phyloP scores from a whole-genome alignment of 148 eudicot genomes.

The Silene conica region DNA sequence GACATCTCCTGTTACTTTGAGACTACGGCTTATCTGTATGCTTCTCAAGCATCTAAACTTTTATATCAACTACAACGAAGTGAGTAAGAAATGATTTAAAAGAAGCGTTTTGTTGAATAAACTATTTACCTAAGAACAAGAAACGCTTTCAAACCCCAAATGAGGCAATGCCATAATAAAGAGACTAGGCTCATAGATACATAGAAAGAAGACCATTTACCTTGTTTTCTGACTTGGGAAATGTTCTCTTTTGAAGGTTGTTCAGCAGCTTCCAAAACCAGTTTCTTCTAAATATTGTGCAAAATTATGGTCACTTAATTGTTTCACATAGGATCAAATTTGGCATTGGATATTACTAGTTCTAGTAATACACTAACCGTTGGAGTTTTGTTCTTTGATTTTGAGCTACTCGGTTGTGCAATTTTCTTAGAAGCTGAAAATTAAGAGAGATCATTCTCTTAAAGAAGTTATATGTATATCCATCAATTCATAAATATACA shows the following conservation, averaged over 20 bases:
- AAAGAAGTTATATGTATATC: constrained; percentile 14
- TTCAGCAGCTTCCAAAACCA: constrained; percentile 32
- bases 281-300: constrained; percentile 15
- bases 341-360: neutral
- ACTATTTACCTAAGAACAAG: neutral
- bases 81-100: neutral
- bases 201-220: constrained; percentile 11
- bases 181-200: neutral
- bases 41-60: neutral
- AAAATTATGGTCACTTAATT: neutral
- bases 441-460: constrained; percentile 7
- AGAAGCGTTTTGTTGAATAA: neutral
- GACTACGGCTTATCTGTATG: neutral
- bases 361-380: constrained; percentile 21
- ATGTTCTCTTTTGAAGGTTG: constrained; percentile 14
- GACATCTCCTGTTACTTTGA: neutral
- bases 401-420: constrained; percentile 24
- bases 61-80: neutral
- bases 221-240: constrained; percentile 14
- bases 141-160: neutral
- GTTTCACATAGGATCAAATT: neutral
- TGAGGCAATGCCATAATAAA: neutral
- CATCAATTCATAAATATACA: constrained; percentile 9
- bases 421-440: constrained; percentile 36
- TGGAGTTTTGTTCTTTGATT: constrained; percentile 13